These are phyloP conservation scores for Alternaria sp. DNA, from an alignment of 2,329 filamentous ascomycete species.

Conservation along the genomic window DNA sequence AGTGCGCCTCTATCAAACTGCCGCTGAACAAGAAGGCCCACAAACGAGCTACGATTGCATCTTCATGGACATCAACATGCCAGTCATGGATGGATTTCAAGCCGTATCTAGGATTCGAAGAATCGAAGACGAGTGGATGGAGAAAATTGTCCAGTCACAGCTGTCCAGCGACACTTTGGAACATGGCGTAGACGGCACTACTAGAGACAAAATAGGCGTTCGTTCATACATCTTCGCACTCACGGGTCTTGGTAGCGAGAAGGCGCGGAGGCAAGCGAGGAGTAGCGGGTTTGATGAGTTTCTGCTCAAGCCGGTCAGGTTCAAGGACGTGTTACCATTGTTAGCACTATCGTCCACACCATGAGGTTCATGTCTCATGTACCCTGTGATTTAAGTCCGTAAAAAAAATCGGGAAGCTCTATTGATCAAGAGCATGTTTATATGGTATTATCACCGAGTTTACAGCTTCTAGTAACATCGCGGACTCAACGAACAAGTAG, in stretches of 20 bases:
- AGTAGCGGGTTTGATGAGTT: constrained; percentile 33
- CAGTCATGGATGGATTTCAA: constrained; percentile 44
- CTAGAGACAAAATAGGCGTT: neutral
- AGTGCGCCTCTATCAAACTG: constrained; percentile 29
- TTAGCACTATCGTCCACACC: neutral
- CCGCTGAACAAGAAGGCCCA: neutral
- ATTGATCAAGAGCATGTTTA: neutral
- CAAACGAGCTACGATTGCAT: constrained; percentile 31
- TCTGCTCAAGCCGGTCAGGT: constrained; percentile 36
- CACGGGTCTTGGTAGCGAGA: constrained; percentile 36
- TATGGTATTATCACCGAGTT: neutral
- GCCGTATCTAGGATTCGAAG: constrained; percentile 37
- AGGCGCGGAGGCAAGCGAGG: constrained; percentile 26
- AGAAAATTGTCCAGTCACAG: neutral
- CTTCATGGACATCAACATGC: constrained; percentile 48
- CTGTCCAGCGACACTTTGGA: neutral
- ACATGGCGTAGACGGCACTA: neutral
- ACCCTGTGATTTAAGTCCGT: neutral
- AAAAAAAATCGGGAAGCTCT: neutral
- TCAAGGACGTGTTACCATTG: constrained; percentile 28
- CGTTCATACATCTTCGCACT: constrained; percentile 27
- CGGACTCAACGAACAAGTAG: neutral
- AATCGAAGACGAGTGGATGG: constrained; percentile 25
- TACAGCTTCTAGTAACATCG: neutral
- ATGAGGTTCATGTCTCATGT: neutral